Base-by-base conservation (phyloP, 23 red algal genomes). In the Cyanidioschyzon merolae region DNA sequence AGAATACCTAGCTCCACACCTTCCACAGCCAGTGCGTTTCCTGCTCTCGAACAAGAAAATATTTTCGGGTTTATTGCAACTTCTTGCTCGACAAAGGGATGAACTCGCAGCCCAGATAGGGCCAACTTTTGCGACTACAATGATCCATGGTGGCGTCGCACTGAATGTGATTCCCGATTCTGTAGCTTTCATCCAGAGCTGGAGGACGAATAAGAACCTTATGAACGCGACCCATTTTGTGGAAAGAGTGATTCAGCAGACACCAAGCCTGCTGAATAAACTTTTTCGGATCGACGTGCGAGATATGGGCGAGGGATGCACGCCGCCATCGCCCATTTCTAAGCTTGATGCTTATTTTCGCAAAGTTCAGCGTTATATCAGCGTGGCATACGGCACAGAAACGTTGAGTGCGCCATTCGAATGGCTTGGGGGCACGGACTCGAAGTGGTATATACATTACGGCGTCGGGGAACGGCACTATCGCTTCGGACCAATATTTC, bases 401-500 rank as follows among this genome's bases (percentile, higher is more conserved):
- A 71, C 63, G 7, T 17, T 71, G 2, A 71, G 63, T 35, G 63
- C 63, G 30, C 63, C 63, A 3, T 71, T 32, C 32, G n/a, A 32
- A 7, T 32, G n/a, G 21, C 32, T 71, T 7, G 63, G n/a, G 12
- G 63, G n/a, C 63, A 71, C 63, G n/a, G 63, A 71, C 63, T 32
- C n/a, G 3, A 25, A 35, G n/a, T 35, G 32, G n/a, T 71, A 71
- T 27, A 35, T 71, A 3, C 29, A 3, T 7, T 7, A 71, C 29
- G n/a, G 63, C 63, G 63, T 71, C 29, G 63, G 63, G 3, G 7
- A 71, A 32, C 63, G 63, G 7, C 63, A 71, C 29, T 71, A 71
- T 71, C 63, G 63, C 63, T 71, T 71, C 63, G 21, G n/a, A 27
- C 63, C 63, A 3, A 32, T 71, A 7, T 35, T 71, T 25, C 32